Conservation (phyloP, 2,329 filamentous ascomycete genomes). For the Arthrobotrys sphaeroides region DNA sequence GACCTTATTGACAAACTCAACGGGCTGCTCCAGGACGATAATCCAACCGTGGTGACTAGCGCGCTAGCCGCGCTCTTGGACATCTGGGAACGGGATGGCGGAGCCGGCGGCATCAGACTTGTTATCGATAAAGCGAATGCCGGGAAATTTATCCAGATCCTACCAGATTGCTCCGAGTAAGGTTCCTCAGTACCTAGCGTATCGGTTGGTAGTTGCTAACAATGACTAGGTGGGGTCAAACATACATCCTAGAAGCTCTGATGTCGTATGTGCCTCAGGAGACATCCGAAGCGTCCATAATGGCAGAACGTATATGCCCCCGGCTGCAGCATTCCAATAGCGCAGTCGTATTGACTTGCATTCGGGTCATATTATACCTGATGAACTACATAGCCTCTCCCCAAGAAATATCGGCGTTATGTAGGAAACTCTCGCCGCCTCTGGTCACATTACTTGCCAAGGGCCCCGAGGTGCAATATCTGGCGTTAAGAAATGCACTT, state of each 20-base stretch:
- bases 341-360: constrained; percentile 93
- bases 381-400: constrained; percentile 98
- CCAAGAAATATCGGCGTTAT: constrained; percentile 85
- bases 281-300: constrained; percentile 81
- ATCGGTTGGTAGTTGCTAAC: neutral
- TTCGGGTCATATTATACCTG: constrained; percentile 93
- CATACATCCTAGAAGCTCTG: constrained; percentile 94
- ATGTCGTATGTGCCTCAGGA: constrained; percentile 98
- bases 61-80: constrained; percentile 91
- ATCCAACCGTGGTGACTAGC: constrained; percentile 95
- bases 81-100: constrained; percentile 97
- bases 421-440: constrained; percentile 91
- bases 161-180: constrained; percentile 96
- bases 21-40: constrained; percentile 88
- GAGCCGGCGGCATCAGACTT: constrained; percentile 76
- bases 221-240: constrained; percentile 87
- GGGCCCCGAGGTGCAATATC: constrained; percentile 96
- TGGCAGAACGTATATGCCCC: constrained; percentile 94
- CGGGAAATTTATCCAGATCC: constrained; percentile 95
- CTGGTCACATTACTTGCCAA: constrained; percentile 94
- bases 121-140: constrained; percentile 98
- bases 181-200: constrained; percentile 59
- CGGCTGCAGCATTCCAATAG: constrained; percentile 97
- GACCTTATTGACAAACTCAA: constrained; percentile 94
- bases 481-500: constrained; percentile 90